These are phyloP conservation scores for Dendrocalamus sinicus DNA, from an alignment of 176 grass and related monocot genomes.

Conservation along the genomic window DNA sequence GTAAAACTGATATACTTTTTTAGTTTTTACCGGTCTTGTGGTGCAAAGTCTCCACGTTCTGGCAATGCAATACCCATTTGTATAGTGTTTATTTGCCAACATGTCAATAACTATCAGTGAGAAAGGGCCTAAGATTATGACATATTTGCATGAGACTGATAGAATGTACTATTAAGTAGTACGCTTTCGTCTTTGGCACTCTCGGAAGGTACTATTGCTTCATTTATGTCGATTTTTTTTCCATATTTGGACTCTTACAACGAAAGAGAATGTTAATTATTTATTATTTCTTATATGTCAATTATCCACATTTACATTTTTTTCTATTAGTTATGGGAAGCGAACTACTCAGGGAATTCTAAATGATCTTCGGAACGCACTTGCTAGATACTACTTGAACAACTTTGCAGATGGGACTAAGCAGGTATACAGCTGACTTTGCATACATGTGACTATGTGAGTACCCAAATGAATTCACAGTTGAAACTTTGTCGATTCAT, in stretches of 20 bases:
- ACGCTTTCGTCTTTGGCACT: background rate
- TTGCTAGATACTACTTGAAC: slow-evolving; percentile 94
- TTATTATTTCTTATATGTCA: background rate
- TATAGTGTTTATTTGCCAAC: slow-evolving; percentile 10
- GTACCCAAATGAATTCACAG: background rate
- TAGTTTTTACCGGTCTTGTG: background rate
- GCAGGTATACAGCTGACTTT: slow-evolving; percentile 62
- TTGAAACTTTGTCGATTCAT: background rate
- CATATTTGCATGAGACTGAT: slow-evolving; percentile 21
- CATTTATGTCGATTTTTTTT: too few relatives aligned
- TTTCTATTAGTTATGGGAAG: slow-evolving; percentile 69
- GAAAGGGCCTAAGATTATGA: slow-evolving; percentile 21
- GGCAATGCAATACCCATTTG: slow-evolving; percentile 13
- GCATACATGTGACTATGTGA: slow-evolving; percentile 29
- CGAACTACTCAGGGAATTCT: slow-evolving; percentile 81
- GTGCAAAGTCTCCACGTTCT: slow-evolving; percentile 9
- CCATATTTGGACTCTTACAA: too few relatives aligned
- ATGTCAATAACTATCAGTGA: background rate
- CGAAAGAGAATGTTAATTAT: background rate
- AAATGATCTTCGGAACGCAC: slow-evolving; percentile 79
- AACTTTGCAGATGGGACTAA: slow-evolving; percentile 96
- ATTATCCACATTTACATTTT: background rate
- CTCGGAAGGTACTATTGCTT: too few relatives aligned
- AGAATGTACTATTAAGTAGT: slow-evolving; percentile 3
- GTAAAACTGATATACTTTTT: slow-evolving; percentile 19